phyloP scores from a whole-genome alignment of 2,329 filamentous ascomycete genomes.

The Penicillium sp. region DNA sequence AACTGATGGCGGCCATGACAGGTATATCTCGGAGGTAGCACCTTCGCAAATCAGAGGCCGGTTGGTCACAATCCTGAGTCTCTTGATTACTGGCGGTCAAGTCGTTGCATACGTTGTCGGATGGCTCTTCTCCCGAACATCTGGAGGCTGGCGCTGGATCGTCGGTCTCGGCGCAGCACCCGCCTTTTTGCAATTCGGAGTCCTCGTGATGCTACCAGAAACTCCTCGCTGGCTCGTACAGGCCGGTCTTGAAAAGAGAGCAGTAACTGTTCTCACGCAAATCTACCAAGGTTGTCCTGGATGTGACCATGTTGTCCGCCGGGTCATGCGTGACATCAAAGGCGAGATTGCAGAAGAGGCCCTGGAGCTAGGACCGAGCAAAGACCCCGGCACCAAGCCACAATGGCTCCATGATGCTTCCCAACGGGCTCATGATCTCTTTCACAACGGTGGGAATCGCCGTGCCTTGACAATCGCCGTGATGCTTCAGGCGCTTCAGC shows the following conservation, averaged over 20 bases:
- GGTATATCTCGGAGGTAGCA: conserved; percentile 82
- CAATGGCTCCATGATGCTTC: conserved; percentile 32
- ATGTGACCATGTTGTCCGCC: conserved; percentile 54
- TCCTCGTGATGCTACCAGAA: conserved; percentile 78
- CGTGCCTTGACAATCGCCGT: conserved; percentile 83
- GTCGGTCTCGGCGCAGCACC: conserved; percentile 82
- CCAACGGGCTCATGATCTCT: conserved; percentile 34
- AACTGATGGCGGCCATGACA: conserved; percentile 19
- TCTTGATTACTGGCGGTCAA: conserved; percentile 87
- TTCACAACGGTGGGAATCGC: conserved; percentile 51
- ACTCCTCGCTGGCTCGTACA: conserved; percentile 86
- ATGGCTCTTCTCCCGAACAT: conserved; percentile 67
- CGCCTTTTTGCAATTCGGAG: conserved; percentile 67
- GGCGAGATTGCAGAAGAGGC: conserved; percentile 72
- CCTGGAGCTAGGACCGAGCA: conserved; percentile 43
- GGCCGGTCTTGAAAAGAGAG: conserved; percentile 62
- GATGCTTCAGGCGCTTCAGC: conserved; percentile 82
- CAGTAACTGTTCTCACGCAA: conserved; percentile 64
- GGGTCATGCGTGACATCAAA: conserved; percentile 69
- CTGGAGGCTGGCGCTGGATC: conserved; percentile 83
- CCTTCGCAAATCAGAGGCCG: conserved; percentile 75
- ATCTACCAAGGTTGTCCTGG: conserved; percentile 60
- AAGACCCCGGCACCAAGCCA: conserved; percentile 16
- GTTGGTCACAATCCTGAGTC: conserved; percentile 76
- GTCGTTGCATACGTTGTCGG: conserved; percentile 85